Conservation (phyloP, 441 rosid genomes). For the Lepidium campestre region DNA sequence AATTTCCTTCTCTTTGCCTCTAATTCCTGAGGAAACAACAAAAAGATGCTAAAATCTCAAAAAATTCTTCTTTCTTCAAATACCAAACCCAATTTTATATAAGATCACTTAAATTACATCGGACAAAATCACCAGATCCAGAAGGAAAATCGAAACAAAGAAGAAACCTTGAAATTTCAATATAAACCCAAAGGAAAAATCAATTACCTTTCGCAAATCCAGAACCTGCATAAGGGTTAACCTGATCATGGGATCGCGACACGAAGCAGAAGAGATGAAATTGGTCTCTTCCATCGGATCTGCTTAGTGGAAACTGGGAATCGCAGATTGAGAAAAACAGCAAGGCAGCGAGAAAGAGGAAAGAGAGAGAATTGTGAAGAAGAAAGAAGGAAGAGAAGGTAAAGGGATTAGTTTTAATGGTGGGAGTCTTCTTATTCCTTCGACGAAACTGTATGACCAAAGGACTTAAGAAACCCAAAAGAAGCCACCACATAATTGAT, state of each 20-base stretch:
- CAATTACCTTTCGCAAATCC: slow-evolving; percentile 54
- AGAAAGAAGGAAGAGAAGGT: slow-evolving; percentile 14
- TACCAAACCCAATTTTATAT: slow-evolving; percentile 11
- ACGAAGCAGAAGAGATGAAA: slow-evolving; percentile 22
- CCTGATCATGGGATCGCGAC: slow-evolving; percentile 43
- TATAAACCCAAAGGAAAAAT: slow-evolving; percentile 16
- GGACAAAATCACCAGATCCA: slow-evolving; percentile 31
- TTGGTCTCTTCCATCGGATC: slow-evolving; percentile 55
- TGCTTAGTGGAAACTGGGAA: not conserved
- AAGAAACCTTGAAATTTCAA: not conserved
- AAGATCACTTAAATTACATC: slow-evolving; percentile 7
- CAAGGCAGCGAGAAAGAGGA: not conserved
- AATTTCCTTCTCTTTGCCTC: slow-evolving; percentile 43
- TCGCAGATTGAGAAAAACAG: not conserved
- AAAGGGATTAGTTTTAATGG: slow-evolving; percentile 33
- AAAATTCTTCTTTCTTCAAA: not conserved
- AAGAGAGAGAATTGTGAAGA: not conserved
- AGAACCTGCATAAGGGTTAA: slow-evolving; percentile 59
- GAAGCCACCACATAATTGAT: slow-evolving; percentile 81
- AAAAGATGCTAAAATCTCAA: not conserved
- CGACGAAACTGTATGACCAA: slow-evolving; percentile 81
- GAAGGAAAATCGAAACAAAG: slow-evolving; percentile 12
- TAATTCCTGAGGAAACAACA: slow-evolving; percentile 48
- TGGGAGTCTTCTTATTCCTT: slow-evolving; percentile 59
- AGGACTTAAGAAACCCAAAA: slow-evolving; percentile 67